Base-by-base conservation (phyloP, 345 rosid genomes). In the Aquilaria sinensis region DNA sequence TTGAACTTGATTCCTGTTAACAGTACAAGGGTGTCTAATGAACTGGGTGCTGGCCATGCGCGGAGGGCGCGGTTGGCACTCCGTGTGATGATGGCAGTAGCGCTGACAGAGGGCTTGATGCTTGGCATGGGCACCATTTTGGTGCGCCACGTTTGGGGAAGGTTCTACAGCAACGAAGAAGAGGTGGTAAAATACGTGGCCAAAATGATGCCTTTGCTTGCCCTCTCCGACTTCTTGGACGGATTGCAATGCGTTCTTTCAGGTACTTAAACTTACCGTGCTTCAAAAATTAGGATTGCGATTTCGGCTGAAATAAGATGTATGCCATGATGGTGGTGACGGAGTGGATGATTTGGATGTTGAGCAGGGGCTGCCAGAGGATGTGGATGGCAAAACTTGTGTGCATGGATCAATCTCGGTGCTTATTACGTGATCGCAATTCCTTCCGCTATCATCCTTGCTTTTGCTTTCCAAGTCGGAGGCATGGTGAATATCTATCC, bases 21-120 rank as follows among this genome's bases (percentile, higher is more conserved):
- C 59, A 79, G 85, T 56, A 83, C 84, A 45, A 75, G 89, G 59
- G 82, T 81, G 23, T 74, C 85, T n/a, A 87, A 87, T 67, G 94
- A 87, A 70, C 60, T 87, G 34, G 94, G 94, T 9, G 85, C 86
- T 0, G 85, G 86, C 32, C 43, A 63, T 7, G 59, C 86, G 0
- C 60, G 60, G 60, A 72, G 62, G 1, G 86, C 94, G 3, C 71
- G 8, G 10, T 65, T 81, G 51, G 87, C 87, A 3, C 70, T 85
- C 12, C 49, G 33, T 1, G 73, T 87, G 32, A 74, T 85, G 75
- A 37, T 81, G 33, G 51, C 61, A 46, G 66, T 85, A 15, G 78
- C 87, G 16, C 51, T 81, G 13, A 23, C 74, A 43, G 83, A 85
- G 62, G 80, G 85, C n/a, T 45, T 67, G 43, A 43, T 62, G 2